Evolutionary conservation across 2,329 filamentous ascomycete genomes (phyloP), one percentile per base, ranked within the genome.

Genomic region (Botryotinia narcissicola): DNA sequence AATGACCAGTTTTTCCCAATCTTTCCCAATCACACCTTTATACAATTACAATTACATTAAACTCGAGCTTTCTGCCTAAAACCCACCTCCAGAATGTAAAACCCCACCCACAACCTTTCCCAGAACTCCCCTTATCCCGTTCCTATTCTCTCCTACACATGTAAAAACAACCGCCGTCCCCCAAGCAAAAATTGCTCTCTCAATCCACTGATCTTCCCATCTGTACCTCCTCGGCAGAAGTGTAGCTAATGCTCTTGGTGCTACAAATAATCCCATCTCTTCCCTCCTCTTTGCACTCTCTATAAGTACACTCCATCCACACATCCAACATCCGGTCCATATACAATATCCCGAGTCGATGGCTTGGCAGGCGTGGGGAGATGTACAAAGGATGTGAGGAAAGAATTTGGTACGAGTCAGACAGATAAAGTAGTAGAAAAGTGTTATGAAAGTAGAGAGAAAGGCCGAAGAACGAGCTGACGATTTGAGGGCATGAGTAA

Each of bases 361-460:
- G 69, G 79, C 81, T 79, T 89, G 87, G 40, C 86, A 82, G 37
- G 83, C 79, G 1, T 80, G 77, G 0, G 81, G 81, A 74, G 88
- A 86, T 29, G 80, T 84, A n/a, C 89, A 87, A 37, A 95, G 83
- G 20, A 95, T 35, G 48, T 81, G 87, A 0, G 94, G 94, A 0
- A 93, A 93, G 10, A 96, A 75, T 44, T 92, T 87, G 1, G 91
- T 94, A 62, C 94, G 88, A 9, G 89, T 86, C 0, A 97, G 88
- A 80, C 94, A 97, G 5, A 97, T 92, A 42, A 92, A 90, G 80
- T 97, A 97, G 84, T 95, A 97, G 81, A 95, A 96, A 18, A 94
- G 83, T 1, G 89, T 85, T 76, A 97, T 92, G 81, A 95, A 97
- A 0, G 89, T 84, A 4, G 90, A 93, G 1, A 97, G 86, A 80